Evolutionary conservation across 106 monocot species (phyloP).

Genomic region (Dactylorhiza incarnata): DNA sequence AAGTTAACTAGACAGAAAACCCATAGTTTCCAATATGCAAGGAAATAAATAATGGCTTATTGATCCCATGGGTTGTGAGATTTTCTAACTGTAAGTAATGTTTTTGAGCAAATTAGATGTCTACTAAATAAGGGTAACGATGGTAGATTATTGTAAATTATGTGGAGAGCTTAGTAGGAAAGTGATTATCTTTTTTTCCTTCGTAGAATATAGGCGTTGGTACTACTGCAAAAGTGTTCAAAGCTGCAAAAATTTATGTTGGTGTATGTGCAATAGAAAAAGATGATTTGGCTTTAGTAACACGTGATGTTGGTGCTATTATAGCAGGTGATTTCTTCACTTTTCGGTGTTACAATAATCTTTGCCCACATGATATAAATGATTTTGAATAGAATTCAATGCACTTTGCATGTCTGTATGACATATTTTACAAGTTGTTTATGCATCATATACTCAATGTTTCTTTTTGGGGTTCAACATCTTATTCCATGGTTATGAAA

Average conservation of each 20-base stretch:
- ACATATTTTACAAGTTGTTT: background rate
- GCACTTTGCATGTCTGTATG: background rate
- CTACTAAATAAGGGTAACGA: background rate
- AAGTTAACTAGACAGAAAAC: background rate
- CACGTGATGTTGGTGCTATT: conserved; percentile 79
- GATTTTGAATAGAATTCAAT: background rate
- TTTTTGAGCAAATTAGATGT: background rate
- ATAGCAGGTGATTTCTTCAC: conserved; percentile 41
- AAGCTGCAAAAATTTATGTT: conserved; percentile 78
- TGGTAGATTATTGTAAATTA: background rate
- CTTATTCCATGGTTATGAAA: background rate
- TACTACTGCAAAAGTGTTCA: conserved; percentile 85
- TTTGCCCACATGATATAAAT: background rate
- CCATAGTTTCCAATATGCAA: background rate
- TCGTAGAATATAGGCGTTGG: conserved; percentile 72
- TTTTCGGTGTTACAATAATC: background rate
- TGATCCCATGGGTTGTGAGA: background rate
- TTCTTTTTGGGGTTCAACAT: too few relatives aligned
- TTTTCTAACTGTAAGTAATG: background rate
- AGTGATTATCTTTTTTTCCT: background rate
- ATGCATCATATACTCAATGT: background rate
- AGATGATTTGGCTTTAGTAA: conserved; percentile 83
- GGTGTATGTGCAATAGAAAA: conserved; percentile 76
- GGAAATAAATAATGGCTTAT: background rate
- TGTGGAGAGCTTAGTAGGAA: background rate